Conservation (phyloP, 2,329 filamentous ascomycete genomes). For the Scolecobasidium constrictum region DNA sequence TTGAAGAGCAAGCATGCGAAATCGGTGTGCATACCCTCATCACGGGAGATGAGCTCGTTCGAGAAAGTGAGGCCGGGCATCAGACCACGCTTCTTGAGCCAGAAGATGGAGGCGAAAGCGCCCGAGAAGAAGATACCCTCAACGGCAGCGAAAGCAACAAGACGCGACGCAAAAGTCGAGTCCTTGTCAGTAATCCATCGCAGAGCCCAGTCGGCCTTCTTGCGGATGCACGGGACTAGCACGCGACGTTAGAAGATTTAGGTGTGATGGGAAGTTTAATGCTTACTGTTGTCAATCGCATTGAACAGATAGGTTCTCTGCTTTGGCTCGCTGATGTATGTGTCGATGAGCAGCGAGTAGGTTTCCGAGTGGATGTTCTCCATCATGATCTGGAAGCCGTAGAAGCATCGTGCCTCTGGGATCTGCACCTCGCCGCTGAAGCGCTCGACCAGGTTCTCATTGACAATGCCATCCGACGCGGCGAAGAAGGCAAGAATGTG, state of each 20-base stretch:
- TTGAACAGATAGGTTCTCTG: slow-evolving; percentile 95
- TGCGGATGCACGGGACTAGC: slow-evolving; percentile 84
- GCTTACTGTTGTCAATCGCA: slow-evolving; percentile 86
- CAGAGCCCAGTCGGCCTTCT: slow-evolving; percentile 97
- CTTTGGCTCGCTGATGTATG: slow-evolving; percentile 95
- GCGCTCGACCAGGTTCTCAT: slow-evolving; percentile 96
- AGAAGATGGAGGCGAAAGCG: slow-evolving; percentile 98
- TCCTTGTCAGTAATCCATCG: slow-evolving; percentile 89
- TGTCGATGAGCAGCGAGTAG: slow-evolving; percentile 97
- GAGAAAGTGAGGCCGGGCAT: slow-evolving; percentile 99
- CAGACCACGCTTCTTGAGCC: slow-evolving; percentile 99
- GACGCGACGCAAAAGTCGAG: slow-evolving; percentile 88
- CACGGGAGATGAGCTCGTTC: slow-evolving; percentile 98
- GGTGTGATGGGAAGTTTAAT: slow-evolving; percentile 9
- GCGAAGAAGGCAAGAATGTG: slow-evolving; percentile 99
- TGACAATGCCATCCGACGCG: slow-evolving; percentile 97
- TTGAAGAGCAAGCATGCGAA: slow-evolving; percentile 97
- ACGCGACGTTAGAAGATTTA: slow-evolving; percentile 19
- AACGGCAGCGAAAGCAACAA: slow-evolving; percentile 93
- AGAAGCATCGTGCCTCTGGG: slow-evolving; percentile 97
- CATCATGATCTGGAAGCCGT: slow-evolving; percentile 99
- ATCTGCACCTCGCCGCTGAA: slow-evolving; percentile 97
- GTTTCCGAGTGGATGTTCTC: slow-evolving; percentile 99
- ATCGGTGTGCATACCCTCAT: slow-evolving; percentile 98
- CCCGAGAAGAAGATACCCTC: slow-evolving; percentile 99